Conservation (phyloP, 1,284 basidiomycete species). For the Microbotryum violaceum region DNA sequence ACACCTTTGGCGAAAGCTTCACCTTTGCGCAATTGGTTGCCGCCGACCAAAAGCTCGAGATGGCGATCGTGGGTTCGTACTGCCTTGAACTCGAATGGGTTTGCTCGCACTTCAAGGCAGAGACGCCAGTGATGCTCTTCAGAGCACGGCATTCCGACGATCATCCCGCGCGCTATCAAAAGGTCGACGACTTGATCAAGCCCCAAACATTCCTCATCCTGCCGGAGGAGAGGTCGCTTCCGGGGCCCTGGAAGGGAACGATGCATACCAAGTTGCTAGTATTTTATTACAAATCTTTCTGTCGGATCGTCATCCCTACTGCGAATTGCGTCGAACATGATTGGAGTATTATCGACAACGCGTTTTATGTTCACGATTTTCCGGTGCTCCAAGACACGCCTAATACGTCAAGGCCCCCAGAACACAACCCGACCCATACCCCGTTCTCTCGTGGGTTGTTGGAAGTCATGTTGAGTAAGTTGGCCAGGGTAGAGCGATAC, state of each 20-base stretch:
- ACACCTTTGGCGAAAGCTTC: constrained; percentile 1
- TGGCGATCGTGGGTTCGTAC: constrained; percentile 17
- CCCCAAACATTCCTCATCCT: constrained; percentile 4
- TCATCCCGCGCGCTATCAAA: background rate
- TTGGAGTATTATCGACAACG: constrained; percentile 26
- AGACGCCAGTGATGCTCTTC: constrained; percentile 17
- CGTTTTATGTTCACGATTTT: constrained; percentile 30
- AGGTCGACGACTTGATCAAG: background rate
- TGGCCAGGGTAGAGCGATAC: no score
- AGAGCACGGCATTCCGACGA: no score
- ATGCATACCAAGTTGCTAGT: constrained; percentile 28
- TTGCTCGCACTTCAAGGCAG: constrained; percentile 7
- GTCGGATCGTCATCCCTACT: constrained; percentile 25
- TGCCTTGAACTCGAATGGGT: constrained; percentile 17
- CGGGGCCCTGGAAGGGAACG: background rate
- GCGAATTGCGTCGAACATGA: constrained; percentile 27
- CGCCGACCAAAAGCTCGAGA: constrained; percentile 1
- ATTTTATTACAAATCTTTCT: constrained; percentile 15
- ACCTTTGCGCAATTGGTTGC: constrained; percentile 21
- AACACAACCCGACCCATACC: constrained; percentile 22
- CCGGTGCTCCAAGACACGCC: background rate
- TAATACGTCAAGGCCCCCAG: background rate
- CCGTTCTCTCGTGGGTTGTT: constrained; percentile 16
- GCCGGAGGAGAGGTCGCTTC: constrained; percentile 1
- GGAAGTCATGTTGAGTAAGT: constrained; percentile 2